These are phyloP conservation scores for Lentinus tigrinus DNA, from an alignment of 768 basidiomycete species.

Conservation along the genomic window DNA sequence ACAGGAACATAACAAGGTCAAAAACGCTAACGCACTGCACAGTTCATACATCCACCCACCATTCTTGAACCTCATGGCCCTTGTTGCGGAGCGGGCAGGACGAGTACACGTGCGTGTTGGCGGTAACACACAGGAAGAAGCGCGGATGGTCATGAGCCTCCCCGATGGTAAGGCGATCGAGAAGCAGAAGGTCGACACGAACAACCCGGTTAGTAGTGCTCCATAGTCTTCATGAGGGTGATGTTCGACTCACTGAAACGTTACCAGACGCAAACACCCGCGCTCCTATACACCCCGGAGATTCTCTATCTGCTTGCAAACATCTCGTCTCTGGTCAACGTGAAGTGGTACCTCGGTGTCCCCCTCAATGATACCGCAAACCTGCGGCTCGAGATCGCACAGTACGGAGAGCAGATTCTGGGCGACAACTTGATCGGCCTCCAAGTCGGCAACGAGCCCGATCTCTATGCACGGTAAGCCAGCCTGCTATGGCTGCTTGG, in stretches of 20 bases:
- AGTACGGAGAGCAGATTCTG: conserved; percentile 41
- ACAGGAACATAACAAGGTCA: background rate
- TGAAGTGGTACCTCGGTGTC: conserved; percentile 49
- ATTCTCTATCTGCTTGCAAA: conserved; percentile 51
- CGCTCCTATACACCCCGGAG: conserved; percentile 47
- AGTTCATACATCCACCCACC: conserved; percentile 52
- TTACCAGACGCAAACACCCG: conserved; percentile 49
- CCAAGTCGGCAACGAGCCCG: conserved; percentile 61
- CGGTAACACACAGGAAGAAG: conserved; percentile 53
- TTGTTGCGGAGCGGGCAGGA: conserved; percentile 43
- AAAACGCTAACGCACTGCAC: background rate
- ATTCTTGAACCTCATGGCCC: conserved; percentile 51
- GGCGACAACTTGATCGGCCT: conserved; percentile 45
- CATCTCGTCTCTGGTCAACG: conserved; percentile 40
- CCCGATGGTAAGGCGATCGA: conserved; percentile 49
- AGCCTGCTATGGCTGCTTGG: background rate
- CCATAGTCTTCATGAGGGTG: conserved; percentile 36
- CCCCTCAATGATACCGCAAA: conserved; percentile 30
- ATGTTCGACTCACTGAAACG: conserved; percentile 11
- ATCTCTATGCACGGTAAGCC: conserved; percentile 48
- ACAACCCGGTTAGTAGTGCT: conserved; percentile 42
- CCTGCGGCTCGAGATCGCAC: conserved; percentile 35
- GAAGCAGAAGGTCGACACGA: conserved; percentile 42
- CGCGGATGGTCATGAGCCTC: conserved; percentile 46
- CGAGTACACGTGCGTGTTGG: conserved; percentile 40